These are phyloP conservation scores for Fraxinus latifolia DNA, from an alignment of 305 asterid species.

Conservation along the genomic window DNA sequence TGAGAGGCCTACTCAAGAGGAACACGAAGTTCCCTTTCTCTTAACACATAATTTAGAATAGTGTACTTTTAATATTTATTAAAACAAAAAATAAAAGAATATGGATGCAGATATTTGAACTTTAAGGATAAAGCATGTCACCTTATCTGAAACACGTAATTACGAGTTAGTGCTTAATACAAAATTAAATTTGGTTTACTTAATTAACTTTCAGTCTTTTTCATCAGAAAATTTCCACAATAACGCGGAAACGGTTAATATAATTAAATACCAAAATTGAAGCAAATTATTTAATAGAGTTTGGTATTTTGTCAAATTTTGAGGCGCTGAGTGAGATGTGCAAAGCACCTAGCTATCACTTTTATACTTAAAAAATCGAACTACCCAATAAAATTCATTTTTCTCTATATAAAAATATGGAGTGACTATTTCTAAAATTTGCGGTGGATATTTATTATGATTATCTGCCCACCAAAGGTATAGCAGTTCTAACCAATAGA, in stretches of 20 bases:
- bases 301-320: not conserved
- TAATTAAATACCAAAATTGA: not conserved
- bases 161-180: not conserved
- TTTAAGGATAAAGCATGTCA: not conserved
- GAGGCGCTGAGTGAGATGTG: not conserved
- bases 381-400: not conserved
- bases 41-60: not conserved
- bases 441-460: not conserved
- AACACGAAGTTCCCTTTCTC: not conserved
- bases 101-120: not conserved
- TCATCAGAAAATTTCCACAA: not conserved
- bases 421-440: not conserved
- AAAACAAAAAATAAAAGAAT: not conserved
- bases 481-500: not conserved
- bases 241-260: not conserved
- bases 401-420: not conserved
- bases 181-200: not conserved
- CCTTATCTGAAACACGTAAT: not conserved
- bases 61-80: not conserved
- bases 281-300: not conserved
- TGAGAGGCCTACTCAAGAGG: not conserved
- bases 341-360: not conserved
- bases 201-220: not conserved
- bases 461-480: not conserved
- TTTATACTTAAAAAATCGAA: not conserved